Base-by-base conservation (phyloP, 495 filamentous ascomycete species). In the Clavariopsis aquatica region DNA sequence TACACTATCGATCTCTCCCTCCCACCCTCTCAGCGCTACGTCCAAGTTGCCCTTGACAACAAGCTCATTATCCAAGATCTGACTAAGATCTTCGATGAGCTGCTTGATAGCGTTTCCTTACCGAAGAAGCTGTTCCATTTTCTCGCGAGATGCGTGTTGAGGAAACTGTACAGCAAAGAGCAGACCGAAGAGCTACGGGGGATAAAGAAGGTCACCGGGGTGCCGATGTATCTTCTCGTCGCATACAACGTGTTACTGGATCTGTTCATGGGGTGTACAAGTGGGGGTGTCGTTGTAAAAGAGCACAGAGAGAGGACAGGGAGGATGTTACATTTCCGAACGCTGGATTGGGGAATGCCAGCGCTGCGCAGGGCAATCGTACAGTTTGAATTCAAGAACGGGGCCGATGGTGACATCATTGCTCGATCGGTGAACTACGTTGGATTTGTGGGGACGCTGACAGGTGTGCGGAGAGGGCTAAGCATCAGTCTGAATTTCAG, bases 311-410 rank as follows among this genome's bases (percentile, higher is more conserved):
- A 57, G 62, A 0, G 47, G 70, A 24, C 57, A 66, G 8, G 58
- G 60, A 0, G 66, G 49, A 82, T 88, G 78, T 63, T 87, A 63
- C 87, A 89, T 72, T 89, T 88, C 65, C 75, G 87, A 9, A 87
- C 85, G 2, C 71, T 89, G 51, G 87, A 89, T 67, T 89, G 86
- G 86, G 82, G 77, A 0, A 89, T 89, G 86, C 80, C 86, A 62
- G 68, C 71, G 13, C 72, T 89, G 28, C 78, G 87, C 20, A 72
- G 78, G 22, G 60, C 87, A 29, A 71, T 87, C 28, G 82, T 88
- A 5, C 78, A 82, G 41, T 74, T 88, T 29, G 84, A 89, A 49
- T 88, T 80, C 69, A 75, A 83, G 20, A 59, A 72, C 1, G 68
- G 72, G 17, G 22, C 59, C 5, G 66, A 65, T 4, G 74, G 73